These are phyloP conservation scores for Lactarius deliciosus DNA, from an alignment of 768 basidiomycete species.

Conservation along the genomic window DNA sequence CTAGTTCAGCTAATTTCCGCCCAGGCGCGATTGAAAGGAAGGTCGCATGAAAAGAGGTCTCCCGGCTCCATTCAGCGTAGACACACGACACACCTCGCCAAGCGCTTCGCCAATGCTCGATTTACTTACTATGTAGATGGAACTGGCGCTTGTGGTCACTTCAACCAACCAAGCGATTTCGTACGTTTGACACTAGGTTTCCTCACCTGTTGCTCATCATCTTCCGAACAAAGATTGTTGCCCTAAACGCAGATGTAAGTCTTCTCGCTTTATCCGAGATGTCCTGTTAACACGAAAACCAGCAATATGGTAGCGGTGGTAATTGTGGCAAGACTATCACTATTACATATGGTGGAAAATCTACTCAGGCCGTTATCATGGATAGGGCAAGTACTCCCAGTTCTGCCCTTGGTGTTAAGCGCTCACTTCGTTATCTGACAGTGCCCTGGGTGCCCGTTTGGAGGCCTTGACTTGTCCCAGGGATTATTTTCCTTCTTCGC, in stretches of 20 bases:
- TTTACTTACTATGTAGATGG: conserved; percentile 60
- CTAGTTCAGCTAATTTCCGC: not conserved
- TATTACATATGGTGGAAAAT: conserved; percentile 39
- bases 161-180: conserved; percentile 43
- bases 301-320: conserved; percentile 34
- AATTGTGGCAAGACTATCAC: conserved; percentile 39
- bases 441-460: conserved; percentile 62
- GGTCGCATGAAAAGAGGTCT: not conserved
- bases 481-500: conserved; percentile 58
- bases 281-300: not conserved
- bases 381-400: conserved; percentile 31
- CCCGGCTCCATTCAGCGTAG: not conserved
- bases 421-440: conserved; percentile 31
- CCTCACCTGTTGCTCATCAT: not conserved
- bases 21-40: not conserved
- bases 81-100: conserved; percentile 28
- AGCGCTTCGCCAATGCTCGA: conserved; percentile 41
- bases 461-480: conserved; percentile 60
- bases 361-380: conserved; percentile 35
- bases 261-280: not conserved
- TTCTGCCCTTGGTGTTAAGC: not conserved
- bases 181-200: conserved; percentile 37
- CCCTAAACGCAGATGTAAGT: conserved; percentile 39
- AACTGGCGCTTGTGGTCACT: conserved; percentile 54
- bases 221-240: conserved; percentile 47